Evolutionary conservation across 1,139 yeast species (phyloP).

Genomic region (Candida tropicalis): DNA sequence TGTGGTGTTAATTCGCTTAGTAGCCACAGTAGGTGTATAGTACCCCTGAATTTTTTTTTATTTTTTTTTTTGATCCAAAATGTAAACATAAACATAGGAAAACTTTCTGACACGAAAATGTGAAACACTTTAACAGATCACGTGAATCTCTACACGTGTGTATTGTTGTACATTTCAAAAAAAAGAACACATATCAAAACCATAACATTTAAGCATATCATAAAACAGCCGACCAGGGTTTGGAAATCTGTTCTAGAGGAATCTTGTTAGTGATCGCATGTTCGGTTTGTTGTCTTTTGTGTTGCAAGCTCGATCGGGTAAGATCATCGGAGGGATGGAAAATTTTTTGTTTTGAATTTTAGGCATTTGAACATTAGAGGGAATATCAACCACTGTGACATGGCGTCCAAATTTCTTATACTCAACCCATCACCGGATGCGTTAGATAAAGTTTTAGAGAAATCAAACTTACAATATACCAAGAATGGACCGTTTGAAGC

Average conservation of each 20-base stretch:
- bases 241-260: no score
- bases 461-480: conserved; percentile 50
- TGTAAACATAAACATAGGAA: conserved; percentile 7
- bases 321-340: not conserved
- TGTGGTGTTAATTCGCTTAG: not conserved
- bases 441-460: conserved; percentile 44
- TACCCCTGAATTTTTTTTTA: not conserved
- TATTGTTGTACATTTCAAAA: not conserved
- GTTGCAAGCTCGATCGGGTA: no score
- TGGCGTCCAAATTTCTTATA: conserved; percentile 41
- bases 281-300: no score
- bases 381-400: not conserved
- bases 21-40: no score
- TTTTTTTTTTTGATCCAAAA: conserved; percentile 1
- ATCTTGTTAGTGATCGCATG: no score
- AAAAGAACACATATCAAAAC: not conserved
- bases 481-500: conserved; percentile 70
- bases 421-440: conserved; percentile 49
- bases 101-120: not conserved
- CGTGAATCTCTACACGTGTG: not conserved
- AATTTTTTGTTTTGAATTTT: not conserved
- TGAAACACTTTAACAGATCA: not conserved
- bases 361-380: no score
- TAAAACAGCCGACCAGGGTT: no score
- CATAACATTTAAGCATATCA: not conserved